These are phyloP conservation scores for Vitis rupestris DNA, from an alignment of 164 flowering plant species.

Conservation along the genomic window DNA sequence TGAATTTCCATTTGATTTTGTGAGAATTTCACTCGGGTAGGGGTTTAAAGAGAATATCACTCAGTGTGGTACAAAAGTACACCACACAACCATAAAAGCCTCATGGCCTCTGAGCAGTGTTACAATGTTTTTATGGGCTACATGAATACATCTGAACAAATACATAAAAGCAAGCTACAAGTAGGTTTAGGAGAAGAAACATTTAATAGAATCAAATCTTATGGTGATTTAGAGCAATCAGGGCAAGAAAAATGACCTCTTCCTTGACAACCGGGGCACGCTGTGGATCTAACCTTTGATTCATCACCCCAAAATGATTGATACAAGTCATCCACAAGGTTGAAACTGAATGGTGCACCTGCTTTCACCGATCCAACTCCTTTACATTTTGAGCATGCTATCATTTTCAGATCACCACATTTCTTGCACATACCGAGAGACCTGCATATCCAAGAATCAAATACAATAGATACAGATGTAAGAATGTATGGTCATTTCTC, in stretches of 20 bases:
- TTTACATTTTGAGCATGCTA: conserved; percentile 74
- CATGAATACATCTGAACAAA: too few relatives aligned
- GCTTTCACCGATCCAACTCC: conserved; percentile 58
- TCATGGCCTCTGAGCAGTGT: too few relatives aligned
- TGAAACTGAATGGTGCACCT: conserved; percentile 44
- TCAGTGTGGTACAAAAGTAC: too few relatives aligned
- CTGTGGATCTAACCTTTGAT: conserved; percentile 13
- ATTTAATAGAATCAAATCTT: too few relatives aligned
- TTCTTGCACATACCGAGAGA: conserved; percentile 83
- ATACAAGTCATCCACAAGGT: conserved; percentile 23
- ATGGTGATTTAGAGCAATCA: conserved; percentile 28
- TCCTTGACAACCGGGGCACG: conserved; percentile 41
- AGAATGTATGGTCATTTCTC: not conserved
- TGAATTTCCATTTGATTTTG: too few relatives aligned
- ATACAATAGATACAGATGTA: not conserved
- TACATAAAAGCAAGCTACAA: too few relatives aligned
- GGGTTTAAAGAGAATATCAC: too few relatives aligned
- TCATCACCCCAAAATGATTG: conserved; percentile 15
- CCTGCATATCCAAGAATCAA: conserved; percentile 32
- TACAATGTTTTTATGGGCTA: too few relatives aligned
- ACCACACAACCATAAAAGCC: too few relatives aligned
- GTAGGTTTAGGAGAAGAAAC: too few relatives aligned
- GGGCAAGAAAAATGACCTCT: conserved; percentile 45
- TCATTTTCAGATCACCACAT: conserved; percentile 76
- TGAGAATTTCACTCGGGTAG: too few relatives aligned